Base-by-base conservation (phyloP, 768 basidiomycete species). In the Tephrocybe sp. region DNA sequence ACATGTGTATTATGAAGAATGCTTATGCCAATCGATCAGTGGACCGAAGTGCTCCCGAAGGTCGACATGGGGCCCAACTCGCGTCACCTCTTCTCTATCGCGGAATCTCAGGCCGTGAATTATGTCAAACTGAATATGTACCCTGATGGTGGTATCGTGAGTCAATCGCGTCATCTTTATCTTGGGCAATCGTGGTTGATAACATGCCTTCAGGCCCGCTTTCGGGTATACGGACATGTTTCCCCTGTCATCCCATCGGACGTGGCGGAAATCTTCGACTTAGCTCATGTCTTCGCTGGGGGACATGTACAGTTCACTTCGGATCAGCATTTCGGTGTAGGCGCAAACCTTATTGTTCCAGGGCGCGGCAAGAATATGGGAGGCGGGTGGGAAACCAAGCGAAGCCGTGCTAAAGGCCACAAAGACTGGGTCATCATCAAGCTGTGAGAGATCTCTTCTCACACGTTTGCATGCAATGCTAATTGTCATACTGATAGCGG, bases 371-470 rank as follows among this genome's bases (percentile, higher is more conserved):
- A 85, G 64, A 88, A 96, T 61, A 99, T 99, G 93, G 85, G 94
- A 4, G 95, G 97, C 63, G 97, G 97, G 3, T 99, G 97, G 97
- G 97, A 99, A 71, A 98, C 96, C 3, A 93, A 89, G 65, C 78
- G 97, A 54, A 95, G 89, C 62, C 78, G 91, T 47, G 75, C 72
- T 37, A 78, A 79, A 48, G 92, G 79, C 33, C 93, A 94, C 68
- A 90, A 84, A 41, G 95, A 98, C 61, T 98, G 93, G 90, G 90
- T 81, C 4, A 79, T 98, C 52, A 84, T 96, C 50, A 89, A 86
- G 70, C 73, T 99, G 91, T 93, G 63, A 66, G 89, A 73, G 41
- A 48, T 25, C 37, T 10, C 20, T 42, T 23, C 41, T 37, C 18
- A 20, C 40, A 20, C 15, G 18, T 41, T 4, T 17, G 18, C 33